Conservation (phyloP, 768 basidiomycete genomes). For the Phanerochaete sordida region DNA sequence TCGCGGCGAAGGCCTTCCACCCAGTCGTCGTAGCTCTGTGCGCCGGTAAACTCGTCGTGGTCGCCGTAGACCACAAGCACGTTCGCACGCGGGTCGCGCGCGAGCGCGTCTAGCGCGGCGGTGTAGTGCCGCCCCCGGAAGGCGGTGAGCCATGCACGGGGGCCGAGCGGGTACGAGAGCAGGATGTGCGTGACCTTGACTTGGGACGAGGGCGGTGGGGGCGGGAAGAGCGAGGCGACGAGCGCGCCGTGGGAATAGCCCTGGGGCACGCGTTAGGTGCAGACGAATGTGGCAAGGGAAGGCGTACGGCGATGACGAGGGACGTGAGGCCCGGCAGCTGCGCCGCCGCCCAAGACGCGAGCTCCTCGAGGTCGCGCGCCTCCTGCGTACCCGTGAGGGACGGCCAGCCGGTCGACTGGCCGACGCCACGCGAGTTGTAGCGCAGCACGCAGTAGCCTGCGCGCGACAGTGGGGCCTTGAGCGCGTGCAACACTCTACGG, state of each 20-base stretch:
- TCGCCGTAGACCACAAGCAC: slow-evolving; percentile 68
- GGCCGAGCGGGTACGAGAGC: slow-evolving; percentile 74
- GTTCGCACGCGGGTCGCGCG: slow-evolving; percentile 42
- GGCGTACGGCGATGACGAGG: slow-evolving; percentile 59
- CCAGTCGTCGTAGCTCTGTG: slow-evolving; percentile 56
- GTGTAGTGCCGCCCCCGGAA: slow-evolving; percentile 60
- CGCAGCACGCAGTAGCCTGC: slow-evolving; percentile 55
- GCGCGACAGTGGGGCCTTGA: slow-evolving; percentile 39
- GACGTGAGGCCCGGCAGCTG: slow-evolving; percentile 39
- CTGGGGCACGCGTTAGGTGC: slow-evolving; percentile 33
- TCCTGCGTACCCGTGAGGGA: slow-evolving; percentile 73
- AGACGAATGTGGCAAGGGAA: neutral
- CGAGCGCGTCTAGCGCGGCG: slow-evolving; percentile 44
- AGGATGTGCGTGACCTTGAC: slow-evolving; percentile 62
- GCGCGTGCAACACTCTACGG: slow-evolving; percentile 45
- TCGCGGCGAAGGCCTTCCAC: slow-evolving; percentile 32
- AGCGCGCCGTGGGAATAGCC: slow-evolving; percentile 84
- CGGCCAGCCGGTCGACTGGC: slow-evolving; percentile 66
- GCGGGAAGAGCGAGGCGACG: slow-evolving; percentile 62
- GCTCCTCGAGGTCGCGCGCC: slow-evolving; percentile 61
- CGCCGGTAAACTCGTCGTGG: slow-evolving; percentile 66
- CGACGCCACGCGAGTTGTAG: slow-evolving; percentile 80
- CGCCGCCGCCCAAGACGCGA: slow-evolving; percentile 53
- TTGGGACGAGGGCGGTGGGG: slow-evolving; percentile 35
- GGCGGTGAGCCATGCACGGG: slow-evolving; percentile 62